Evolutionary conservation across 257 asterid species (phyloP).

Genomic region (Phtheirospermum japonicum): DNA sequence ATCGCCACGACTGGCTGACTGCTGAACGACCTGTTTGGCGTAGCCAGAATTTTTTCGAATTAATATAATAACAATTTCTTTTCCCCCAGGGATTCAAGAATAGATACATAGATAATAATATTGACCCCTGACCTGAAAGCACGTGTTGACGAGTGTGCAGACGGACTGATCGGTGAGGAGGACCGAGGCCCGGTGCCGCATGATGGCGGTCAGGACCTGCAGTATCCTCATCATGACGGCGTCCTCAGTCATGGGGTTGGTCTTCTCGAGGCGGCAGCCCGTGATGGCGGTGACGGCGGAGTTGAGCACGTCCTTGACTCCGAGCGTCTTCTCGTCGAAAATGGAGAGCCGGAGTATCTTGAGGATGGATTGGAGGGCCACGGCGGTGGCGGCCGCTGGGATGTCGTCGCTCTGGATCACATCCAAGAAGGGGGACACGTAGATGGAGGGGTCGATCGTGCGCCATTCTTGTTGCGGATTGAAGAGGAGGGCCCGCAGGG

Average conservation of each 20-base stretch:
- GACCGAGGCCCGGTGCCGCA: conserved; percentile 64
- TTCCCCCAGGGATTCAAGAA: background rate
- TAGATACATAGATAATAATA: too few species aligned
- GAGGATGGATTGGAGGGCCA: conserved; percentile 71
- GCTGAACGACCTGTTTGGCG: conserved; percentile 93
- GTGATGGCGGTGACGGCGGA: conserved; percentile 56
- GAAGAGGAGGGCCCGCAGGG: conserved; percentile 69
- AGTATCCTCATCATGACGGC: conserved; percentile 80
- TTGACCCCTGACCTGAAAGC: conserved; percentile 58
- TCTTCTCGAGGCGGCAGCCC: conserved; percentile 67
- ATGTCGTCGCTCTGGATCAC: conserved; percentile 78
- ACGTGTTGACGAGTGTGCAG: conserved; percentile 81
- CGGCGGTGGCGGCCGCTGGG: conserved; percentile 76
- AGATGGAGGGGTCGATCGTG: conserved; percentile 55
- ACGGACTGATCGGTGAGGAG: conserved; percentile 73
- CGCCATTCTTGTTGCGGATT: conserved; percentile 86
- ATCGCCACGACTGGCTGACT: conserved; percentile 65
- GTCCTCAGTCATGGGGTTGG: conserved; percentile 67
- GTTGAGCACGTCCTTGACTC: conserved; percentile 59
- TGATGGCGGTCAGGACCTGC: conserved; percentile 59
- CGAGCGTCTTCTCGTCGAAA: conserved; percentile 60
- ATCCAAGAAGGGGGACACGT: conserved; percentile 76
- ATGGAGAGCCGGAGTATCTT: conserved; percentile 68
- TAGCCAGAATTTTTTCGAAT: too few species aligned
- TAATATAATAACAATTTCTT: too few species aligned